Evolutionary conservation across 805 yeast genomes (phyloP).

Genomic region (Myxozyma vanderwaltii): DNA sequence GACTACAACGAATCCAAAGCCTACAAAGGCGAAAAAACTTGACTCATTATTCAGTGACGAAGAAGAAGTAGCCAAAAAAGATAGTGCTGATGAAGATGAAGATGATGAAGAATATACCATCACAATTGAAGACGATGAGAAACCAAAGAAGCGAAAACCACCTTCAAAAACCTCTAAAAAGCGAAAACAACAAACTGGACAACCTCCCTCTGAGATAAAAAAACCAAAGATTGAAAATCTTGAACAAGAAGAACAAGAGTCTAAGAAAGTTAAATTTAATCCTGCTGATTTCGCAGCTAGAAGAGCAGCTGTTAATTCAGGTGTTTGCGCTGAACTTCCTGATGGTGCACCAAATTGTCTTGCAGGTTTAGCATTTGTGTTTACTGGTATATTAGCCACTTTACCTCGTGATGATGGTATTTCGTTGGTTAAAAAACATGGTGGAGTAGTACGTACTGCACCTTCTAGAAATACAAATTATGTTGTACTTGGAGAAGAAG

Average conservation of each 20-base stretch:
- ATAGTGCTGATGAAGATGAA: not conserved
- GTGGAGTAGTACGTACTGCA: slow-evolving; percentile 65
- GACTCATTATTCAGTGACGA: slow-evolving; percentile 42
- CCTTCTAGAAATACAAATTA: slow-evolving; percentile 82
- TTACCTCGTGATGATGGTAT: slow-evolving; percentile 77
- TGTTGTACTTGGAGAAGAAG: slow-evolving; percentile 91
- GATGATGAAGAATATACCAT: not conserved
- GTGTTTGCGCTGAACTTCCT: slow-evolving; percentile 51
- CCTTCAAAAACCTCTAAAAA: not conserved
- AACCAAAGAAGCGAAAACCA: not conserved
- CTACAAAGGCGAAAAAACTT: slow-evolving; percentile 73
- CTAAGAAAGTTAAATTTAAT: slow-evolving; percentile 18
- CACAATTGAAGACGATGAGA: not conserved
- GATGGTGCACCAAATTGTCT: slow-evolving; percentile 84
- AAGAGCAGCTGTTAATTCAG: slow-evolving; percentile 14
- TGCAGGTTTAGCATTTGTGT: slow-evolving; percentile 85
- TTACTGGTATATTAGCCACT: slow-evolving; percentile 85
- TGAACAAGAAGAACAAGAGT: not conserved
- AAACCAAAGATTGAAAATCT: too few species aligned
- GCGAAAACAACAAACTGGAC: not conserved
- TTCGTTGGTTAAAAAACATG: slow-evolving; percentile 76
- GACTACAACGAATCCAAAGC: too few species aligned
- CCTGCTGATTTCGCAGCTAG: slow-evolving; percentile 17
- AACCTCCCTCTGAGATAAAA: not conserved
- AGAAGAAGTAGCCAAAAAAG: too few species aligned